phyloP scores from a whole-genome alignment of 179 eudicot species.

The Monotropa hypopitys region DNA sequence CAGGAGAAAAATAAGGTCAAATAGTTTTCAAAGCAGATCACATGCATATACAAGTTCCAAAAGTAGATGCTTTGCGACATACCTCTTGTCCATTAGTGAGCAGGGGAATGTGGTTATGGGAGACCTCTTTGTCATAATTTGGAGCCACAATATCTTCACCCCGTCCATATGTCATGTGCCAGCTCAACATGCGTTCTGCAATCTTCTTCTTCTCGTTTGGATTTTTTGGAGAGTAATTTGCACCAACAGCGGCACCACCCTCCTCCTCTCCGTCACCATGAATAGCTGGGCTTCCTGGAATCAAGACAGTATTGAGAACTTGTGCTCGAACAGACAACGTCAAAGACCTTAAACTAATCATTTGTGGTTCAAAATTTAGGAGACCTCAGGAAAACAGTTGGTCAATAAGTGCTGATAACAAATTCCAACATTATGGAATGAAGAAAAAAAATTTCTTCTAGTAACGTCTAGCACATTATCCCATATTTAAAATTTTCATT shows the following conservation, averaged over 20 bases:
- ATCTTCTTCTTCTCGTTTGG: slow-evolving; percentile 53
- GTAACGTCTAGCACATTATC: background rate
- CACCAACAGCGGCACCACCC: slow-evolving; percentile 38
- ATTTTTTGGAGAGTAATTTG: slow-evolving; percentile 29
- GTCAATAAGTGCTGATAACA: background rate
- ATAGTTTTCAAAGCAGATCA: background rate
- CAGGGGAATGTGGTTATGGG: slow-evolving; percentile 42
- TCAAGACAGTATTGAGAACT: slow-evolving; percentile 1
- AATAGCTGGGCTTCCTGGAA: slow-evolving; percentile 57
- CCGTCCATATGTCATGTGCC: slow-evolving; percentile 53
- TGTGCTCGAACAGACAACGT: background rate
- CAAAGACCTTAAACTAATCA: background rate
- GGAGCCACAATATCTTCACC: slow-evolving; percentile 38
- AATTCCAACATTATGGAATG: background rate
- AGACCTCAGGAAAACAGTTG: background rate
- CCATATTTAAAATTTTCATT: background rate
- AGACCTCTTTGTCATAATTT: slow-evolving; percentile 45
- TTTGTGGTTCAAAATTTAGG: background rate
- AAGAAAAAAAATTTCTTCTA: background rate
- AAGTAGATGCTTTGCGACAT: slow-evolving; percentile 1
- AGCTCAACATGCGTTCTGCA: slow-evolving; percentile 56
- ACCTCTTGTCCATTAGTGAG: slow-evolving; percentile 60
- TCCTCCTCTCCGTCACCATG: slow-evolving; percentile 72
- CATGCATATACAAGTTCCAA: background rate
- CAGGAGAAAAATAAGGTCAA: background rate